Conservation (phyloP, 768 basidiomycete genomes). For the Gymnopilus junonius region DNA sequence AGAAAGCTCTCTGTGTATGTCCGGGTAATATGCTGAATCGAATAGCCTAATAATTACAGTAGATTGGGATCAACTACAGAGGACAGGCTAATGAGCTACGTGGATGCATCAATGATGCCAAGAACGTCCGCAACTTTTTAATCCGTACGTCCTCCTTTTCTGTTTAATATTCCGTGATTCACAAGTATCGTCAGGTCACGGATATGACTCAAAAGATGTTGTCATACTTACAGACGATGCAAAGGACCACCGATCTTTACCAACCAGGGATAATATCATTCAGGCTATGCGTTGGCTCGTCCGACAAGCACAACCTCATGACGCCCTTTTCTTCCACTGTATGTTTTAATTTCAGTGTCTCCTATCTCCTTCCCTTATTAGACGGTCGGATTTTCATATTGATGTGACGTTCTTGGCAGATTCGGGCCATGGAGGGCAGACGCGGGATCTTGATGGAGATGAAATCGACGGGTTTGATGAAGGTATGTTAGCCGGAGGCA, state of each 20-base stretch:
- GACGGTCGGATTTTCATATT: not conserved
- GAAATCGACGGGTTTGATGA: constrained; percentile 84
- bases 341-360: no score
- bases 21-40: no score
- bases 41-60: no score
- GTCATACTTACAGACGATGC: constrained; percentile 71
- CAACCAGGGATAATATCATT: constrained; percentile 52
- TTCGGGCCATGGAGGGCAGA: constrained; percentile 96
- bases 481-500: constrained; percentile 43
- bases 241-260: constrained; percentile 43
- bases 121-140: constrained; percentile 70
- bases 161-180: not conserved
- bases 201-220: constrained; percentile 65
- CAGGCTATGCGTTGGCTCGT: constrained; percentile 67
- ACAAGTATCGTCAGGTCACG: constrained; percentile 28
- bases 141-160: constrained; percentile 40
- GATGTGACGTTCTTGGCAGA: constrained; percentile 42
- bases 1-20: constrained; percentile 83
- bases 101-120: constrained; percentile 85
- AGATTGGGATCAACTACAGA: constrained; percentile 83
- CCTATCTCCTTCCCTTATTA: not conserved
- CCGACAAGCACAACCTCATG: constrained; percentile 64
- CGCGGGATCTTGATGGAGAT: constrained; percentile 75
- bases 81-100: constrained; percentile 66
- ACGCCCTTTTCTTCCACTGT: constrained; percentile 83